Conservation (phyloP, 1,139 yeast species). For the Hansenula sp. region DNA sequence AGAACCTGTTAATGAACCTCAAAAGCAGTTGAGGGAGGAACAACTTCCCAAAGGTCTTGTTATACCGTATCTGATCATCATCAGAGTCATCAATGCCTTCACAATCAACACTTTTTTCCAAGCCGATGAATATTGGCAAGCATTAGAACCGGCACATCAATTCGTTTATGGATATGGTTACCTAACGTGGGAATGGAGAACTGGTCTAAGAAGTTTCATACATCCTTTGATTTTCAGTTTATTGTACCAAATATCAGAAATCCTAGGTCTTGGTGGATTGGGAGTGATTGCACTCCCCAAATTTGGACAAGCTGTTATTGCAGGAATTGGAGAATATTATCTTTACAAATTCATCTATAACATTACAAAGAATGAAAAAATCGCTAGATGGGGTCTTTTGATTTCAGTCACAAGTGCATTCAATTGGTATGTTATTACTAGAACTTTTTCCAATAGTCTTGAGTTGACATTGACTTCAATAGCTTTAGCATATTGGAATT, state of each 20-base stretch:
- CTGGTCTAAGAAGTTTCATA: constrained; percentile 68
- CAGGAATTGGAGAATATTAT: constrained; percentile 69
- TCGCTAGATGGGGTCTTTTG: constrained; percentile 44
- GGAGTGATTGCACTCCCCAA: constrained; percentile 53
- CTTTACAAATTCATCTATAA: constrained; percentile 45
- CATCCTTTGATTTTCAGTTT: constrained; percentile 67
- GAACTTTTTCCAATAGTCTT: constrained; percentile 83
- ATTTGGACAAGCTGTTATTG: constrained; percentile 62
- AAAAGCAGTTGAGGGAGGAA: background rate
- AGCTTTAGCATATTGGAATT: constrained; percentile 77
- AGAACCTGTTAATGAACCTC: background rate
- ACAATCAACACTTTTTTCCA: constrained; percentile 77
- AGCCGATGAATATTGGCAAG: constrained; percentile 94
- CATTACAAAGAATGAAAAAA: constrained; percentile 31
- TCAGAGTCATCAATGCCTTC: constrained; percentile 62
- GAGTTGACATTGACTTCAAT: constrained; percentile 71
- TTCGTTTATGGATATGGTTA: constrained; percentile 77
- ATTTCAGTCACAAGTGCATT: constrained; percentile 70
- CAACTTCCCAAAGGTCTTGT: constrained; percentile 10
- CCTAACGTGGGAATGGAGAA: constrained; percentile 92
- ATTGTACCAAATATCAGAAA: constrained; percentile 11
- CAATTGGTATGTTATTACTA: constrained; percentile 75
- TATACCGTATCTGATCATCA: constrained; percentile 25
- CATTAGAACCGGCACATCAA: constrained; percentile 86
- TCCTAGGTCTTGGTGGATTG: constrained; percentile 28